phyloP scores from a whole-genome alignment of 2,329 filamentous ascomycete species.

The Elsinoe batatas region DNA sequence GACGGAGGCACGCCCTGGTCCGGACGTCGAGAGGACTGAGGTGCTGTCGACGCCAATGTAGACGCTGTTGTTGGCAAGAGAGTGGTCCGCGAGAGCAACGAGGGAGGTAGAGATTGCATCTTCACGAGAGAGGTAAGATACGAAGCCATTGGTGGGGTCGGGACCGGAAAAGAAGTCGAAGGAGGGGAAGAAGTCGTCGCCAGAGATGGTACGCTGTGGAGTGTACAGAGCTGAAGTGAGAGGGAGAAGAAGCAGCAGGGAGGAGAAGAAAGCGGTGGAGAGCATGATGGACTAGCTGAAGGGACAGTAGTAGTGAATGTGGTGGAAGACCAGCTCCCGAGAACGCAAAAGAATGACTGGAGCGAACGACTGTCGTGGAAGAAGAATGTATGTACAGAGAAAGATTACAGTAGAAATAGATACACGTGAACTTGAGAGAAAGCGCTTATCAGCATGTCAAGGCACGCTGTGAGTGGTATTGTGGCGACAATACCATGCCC shows the following conservation, averaged over 20 bases:
- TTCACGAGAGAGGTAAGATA: conserved; percentile 18
- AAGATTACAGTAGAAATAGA: neutral
- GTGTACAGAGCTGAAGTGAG: conserved; percentile 18
- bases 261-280: neutral
- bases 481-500: neutral
- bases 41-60: conserved; percentile 40
- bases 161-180: conserved; percentile 35
- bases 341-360: neutral
- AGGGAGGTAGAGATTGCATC: conserved; percentile 30
- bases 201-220: conserved; percentile 23
- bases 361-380: neutral
- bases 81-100: conserved; percentile 33
- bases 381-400: neutral
- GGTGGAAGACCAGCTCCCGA: neutral
- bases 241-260: conserved; percentile 15
- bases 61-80: conserved; percentile 21
- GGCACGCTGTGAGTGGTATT: neutral
- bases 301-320: neutral
- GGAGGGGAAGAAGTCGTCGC: conserved; percentile 33
- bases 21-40: conserved; percentile 20
- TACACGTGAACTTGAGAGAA: neutral
- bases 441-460: neutral
- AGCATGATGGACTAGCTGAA: conserved; percentile 10
- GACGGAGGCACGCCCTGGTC: conserved; percentile 35
- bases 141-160: conserved; percentile 36